Conservation (phyloP, 2,329 filamentous ascomycete genomes). For the Triangularia setosa region DNA sequence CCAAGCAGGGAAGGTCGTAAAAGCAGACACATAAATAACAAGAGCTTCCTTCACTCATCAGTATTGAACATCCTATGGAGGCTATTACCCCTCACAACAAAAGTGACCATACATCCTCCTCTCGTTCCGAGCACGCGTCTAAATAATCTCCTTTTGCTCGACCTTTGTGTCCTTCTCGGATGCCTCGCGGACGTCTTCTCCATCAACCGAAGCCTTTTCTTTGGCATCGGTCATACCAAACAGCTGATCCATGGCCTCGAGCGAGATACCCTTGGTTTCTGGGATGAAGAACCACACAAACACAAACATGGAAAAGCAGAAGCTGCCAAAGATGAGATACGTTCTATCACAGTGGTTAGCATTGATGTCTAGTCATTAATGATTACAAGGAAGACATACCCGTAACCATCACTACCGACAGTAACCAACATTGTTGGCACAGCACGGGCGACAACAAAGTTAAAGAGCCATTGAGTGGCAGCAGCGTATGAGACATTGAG, state of each 20-base stretch:
- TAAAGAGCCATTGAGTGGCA: conserved; percentile 66
- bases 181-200: conserved; percentile 4
- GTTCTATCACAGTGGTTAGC: conserved; percentile 34
- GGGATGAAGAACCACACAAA: conserved; percentile 61
- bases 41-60: not conserved
- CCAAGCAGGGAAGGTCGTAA: not conserved
- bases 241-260: conserved; percentile 29
- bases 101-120: not conserved
- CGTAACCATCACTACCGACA: conserved; percentile 36
- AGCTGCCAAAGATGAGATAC: conserved; percentile 61
- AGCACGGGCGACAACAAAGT: conserved; percentile 62
- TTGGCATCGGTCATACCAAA: conserved; percentile 28
- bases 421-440: conserved; percentile 60
- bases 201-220: conserved; percentile 13
- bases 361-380: not conserved
- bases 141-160: not conserved
- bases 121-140: not conserved
- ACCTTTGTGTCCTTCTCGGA: conserved; percentile 14
- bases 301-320: conserved; percentile 60
- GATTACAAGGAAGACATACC: conserved; percentile 22
- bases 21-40: not conserved
- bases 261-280: conserved; percentile 57
- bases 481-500: conserved; percentile 63
- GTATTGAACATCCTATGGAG: not conserved
- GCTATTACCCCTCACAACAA: not conserved